These are phyloP conservation scores for Micractinium sp. DNA, from an alignment of 139 green algal species.

Conservation along the genomic window DNA sequence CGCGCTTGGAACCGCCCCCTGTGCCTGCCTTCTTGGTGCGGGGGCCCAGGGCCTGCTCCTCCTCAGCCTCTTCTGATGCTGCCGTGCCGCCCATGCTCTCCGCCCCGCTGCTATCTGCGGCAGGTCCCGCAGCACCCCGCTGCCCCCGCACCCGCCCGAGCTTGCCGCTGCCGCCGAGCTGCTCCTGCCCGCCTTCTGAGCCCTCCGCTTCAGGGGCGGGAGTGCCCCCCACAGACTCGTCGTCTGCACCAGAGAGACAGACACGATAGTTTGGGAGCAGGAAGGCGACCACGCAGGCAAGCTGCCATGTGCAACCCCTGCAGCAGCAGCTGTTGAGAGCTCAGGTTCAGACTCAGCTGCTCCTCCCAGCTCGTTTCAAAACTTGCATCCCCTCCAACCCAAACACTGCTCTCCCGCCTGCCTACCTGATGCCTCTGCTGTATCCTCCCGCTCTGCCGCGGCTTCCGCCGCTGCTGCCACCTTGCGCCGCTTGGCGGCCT, in stretches of 20 bases:
- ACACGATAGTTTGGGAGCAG: not conserved
- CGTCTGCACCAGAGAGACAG: not conserved
- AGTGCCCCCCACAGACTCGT: conserved; percentile 1
- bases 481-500: not conserved
- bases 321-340: no score
- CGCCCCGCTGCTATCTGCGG: not conserved
- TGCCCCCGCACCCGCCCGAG: not conserved
- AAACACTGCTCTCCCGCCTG: not conserved
- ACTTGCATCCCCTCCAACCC: not conserved
- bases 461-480: not conserved
- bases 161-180: not conserved
- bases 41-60: not conserved
- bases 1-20: not conserved
- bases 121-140: no score
- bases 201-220: not conserved
- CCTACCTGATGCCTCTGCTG: not conserved
- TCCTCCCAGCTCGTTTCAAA: not conserved
- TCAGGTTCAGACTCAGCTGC: no score
- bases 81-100: not conserved
- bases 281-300: not conserved
- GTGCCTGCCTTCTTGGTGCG: not conserved
- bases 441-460: not conserved
- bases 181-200: not conserved
- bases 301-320: not conserved
- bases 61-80: not conserved